Evolutionary conservation across 805 yeast genomes (phyloP).

Genomic region (Ogataea glucozyma): DNA sequence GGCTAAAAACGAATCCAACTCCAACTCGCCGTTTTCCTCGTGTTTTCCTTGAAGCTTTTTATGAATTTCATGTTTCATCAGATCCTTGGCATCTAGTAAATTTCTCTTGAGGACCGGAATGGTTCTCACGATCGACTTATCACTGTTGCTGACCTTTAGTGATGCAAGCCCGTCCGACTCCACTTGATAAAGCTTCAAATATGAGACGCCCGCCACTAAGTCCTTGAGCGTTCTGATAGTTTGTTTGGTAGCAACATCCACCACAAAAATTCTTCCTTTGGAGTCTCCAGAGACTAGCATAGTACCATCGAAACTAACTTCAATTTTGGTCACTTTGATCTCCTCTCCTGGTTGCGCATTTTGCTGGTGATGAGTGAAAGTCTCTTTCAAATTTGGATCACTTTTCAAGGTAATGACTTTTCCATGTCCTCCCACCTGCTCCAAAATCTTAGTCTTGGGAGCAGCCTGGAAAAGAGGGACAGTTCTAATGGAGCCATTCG

Average conservation of each 20-base stretch:
- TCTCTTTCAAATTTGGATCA: slow-evolving; percentile 49
- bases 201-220: slow-evolving; percentile 30
- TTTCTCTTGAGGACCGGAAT: slow-evolving; percentile 70
- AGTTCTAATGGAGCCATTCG: slow-evolving; percentile 58
- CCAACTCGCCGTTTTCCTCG: slow-evolving; percentile 27
- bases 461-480: slow-evolving; percentile 51
- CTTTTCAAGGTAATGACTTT: slow-evolving; percentile 50
- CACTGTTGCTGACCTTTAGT: slow-evolving; percentile 33
- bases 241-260: slow-evolving; percentile 73
- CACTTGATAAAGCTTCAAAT: slow-evolving; percentile 24
- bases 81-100: slow-evolving; percentile 42
- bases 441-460: slow-evolving; percentile 42
- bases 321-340: slow-evolving; percentile 50
- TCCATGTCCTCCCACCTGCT: slow-evolving; percentile 60
- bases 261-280: slow-evolving; percentile 63
- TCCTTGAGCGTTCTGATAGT: slow-evolving; percentile 55
- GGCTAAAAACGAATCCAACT: slow-evolving; percentile 52
- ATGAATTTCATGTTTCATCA: slow-evolving; percentile 45
- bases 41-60: slow-evolving; percentile 34
- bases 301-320: slow-evolving; percentile 74
- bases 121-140: slow-evolving; percentile 36
- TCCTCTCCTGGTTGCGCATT: slow-evolving; percentile 22
- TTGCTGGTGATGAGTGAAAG: slow-evolving; percentile 54
- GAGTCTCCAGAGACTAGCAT: slow-evolving; percentile 70
- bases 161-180: slow-evolving; percentile 17